These are phyloP conservation scores for Cladosporium halotolerans DNA, from an alignment of 2,329 filamentous ascomycete genomes.

Conservation along the genomic window DNA sequence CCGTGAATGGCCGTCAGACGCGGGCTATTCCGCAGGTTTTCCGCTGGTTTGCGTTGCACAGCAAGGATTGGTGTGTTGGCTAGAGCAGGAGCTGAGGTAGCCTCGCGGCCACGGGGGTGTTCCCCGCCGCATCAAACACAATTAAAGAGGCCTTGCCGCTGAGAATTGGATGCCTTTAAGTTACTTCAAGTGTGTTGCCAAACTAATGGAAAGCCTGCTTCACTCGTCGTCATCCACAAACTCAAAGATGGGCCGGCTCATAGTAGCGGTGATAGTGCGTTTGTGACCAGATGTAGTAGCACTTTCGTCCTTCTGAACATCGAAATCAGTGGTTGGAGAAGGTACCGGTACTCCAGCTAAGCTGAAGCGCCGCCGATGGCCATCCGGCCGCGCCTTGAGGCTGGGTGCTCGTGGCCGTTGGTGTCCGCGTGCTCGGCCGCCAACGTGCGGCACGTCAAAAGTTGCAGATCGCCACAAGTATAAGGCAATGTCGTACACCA, in stretches of 20 bases:
- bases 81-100: neutral
- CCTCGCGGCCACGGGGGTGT: neutral
- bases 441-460: constrained; percentile 55
- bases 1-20: too few relatives aligned
- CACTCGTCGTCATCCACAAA: constrained; percentile 8
- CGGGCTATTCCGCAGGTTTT: neutral
- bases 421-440: constrained; percentile 55
- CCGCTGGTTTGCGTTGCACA: neutral
- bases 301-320: neutral
- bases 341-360: constrained; percentile 26
- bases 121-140: neutral
- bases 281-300: neutral
- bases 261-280: constrained; percentile 7
- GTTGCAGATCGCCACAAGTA: constrained; percentile 54
- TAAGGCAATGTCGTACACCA: constrained; percentile 58
- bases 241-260: constrained; percentile 7
- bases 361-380: constrained; percentile 41
- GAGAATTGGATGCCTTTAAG: neutral
- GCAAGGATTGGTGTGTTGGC: neutral
- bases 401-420: constrained; percentile 56
- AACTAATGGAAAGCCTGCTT: neutral
- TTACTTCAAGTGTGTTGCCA: too few relatives aligned
- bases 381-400: constrained; percentile 51
- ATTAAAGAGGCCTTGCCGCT: neutral
- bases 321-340: neutral